Percentiles rank a stretch among this genome's conserved stretches.
These are phyloP conservation scores for Calonectria leucothoes DNA, from an alignment of 2,329 filamentous ascomycete genomes.

Conservation along the genomic window DNA sequence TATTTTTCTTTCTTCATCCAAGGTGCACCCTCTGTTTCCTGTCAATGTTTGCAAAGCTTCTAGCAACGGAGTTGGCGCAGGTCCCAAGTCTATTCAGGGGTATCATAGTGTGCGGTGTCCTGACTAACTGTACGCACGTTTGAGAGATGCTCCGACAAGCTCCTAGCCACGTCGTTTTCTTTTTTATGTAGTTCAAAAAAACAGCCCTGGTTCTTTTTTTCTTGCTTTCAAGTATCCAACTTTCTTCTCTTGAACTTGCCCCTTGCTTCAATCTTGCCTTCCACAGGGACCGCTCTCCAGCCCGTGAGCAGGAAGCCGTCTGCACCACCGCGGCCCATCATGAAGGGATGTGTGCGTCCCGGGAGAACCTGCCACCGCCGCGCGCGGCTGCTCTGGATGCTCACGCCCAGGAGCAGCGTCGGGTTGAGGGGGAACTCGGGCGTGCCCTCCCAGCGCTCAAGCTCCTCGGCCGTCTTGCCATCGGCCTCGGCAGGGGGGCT, in stretches of 20 bases:
- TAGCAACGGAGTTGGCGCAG: slow-evolving; percentile 24
- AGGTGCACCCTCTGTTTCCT: slow-evolving; percentile 9
- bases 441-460: slow-evolving; percentile 68
- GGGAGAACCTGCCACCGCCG: slow-evolving; percentile 92
- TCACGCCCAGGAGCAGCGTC: slow-evolving; percentile 81
- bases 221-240: slow-evolving; percentile 49
- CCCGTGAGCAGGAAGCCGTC: slow-evolving; percentile 93
- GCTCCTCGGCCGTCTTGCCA: slow-evolving; percentile 59
- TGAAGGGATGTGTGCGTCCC: slow-evolving; percentile 90
- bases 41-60: slow-evolving; percentile 8
- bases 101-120: slow-evolving; percentile 31
- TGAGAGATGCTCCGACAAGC: slow-evolving; percentile 8
- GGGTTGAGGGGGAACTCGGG: slow-evolving; percentile 91
- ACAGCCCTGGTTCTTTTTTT: slow-evolving; percentile 1
- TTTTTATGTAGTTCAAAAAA: background rate
- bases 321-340: slow-evolving; percentile 88
- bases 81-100: slow-evolving; percentile 32
- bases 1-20: slow-evolving; percentile 18
- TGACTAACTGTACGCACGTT: slow-evolving; percentile 28
- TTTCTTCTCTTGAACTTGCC: slow-evolving; percentile 83
- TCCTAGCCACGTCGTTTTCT: slow-evolving; percentile 17
- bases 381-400: slow-evolving; percentile 83
- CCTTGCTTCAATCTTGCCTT: slow-evolving; percentile 83
- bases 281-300: slow-evolving; percentile 81
- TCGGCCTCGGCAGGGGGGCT: slow-evolving; percentile 59